Evolutionary conservation across 1,139 yeast genomes (phyloP).

Genomic region (Diutina scorzettiae): DNA sequence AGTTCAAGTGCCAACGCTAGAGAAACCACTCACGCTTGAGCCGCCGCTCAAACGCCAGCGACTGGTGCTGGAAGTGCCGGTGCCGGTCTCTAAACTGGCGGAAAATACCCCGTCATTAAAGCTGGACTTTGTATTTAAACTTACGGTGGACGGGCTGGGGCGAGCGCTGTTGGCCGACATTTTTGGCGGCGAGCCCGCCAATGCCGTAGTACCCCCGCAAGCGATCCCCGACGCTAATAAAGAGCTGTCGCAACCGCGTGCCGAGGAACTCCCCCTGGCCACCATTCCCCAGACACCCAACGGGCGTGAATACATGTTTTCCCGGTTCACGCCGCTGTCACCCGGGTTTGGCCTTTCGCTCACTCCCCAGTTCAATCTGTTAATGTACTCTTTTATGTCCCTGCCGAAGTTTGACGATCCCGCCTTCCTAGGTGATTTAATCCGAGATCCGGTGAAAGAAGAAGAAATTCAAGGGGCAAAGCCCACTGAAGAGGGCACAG

Average conservation of each 20-base stretch:
- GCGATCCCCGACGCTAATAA: not conserved
- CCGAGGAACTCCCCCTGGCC: constrained; percentile 1
- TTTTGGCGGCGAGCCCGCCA: not conserved
- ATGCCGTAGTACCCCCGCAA: not conserved
- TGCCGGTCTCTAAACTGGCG: not conserved
- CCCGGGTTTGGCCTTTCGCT: constrained; percentile 18
- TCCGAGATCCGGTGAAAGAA: not conserved
- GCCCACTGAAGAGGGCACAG: not conserved
- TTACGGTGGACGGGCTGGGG: constrained; percentile 5
- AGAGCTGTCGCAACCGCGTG: not conserved
- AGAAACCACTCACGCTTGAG: not conserved
- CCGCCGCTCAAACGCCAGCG: not conserved
- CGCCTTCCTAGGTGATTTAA: not conserved
- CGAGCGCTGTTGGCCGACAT: constrained; percentile 4
- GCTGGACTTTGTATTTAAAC: constrained; percentile 1
- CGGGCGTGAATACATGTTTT: constrained; percentile 5
- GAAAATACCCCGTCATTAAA: not conserved
- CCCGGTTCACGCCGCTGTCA: constrained; percentile 2
- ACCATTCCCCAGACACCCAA: constrained; percentile 9
- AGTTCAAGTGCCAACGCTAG: not conserved
- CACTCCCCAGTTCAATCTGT: constrained; percentile 32
- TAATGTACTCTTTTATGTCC: constrained; percentile 31
- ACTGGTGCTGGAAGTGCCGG: not conserved
- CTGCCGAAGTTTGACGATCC: constrained; percentile 7
- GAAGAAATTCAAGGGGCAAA: not conserved